phyloP scores from a whole-genome alignment of 2,329 filamentous ascomycete species.

The Saccharata proteae region DNA sequence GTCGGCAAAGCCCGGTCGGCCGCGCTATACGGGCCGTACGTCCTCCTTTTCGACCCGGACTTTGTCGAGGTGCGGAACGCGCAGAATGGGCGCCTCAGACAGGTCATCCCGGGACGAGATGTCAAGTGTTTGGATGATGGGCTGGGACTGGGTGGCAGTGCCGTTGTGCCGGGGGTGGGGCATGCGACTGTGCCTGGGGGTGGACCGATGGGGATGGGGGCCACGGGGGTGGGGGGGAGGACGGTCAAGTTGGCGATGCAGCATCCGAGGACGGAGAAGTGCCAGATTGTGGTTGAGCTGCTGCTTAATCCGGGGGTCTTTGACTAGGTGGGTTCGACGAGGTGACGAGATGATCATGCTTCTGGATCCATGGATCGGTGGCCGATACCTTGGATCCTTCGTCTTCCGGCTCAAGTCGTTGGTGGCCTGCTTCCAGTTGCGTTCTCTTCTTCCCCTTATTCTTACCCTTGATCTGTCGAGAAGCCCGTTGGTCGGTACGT shows the following conservation, averaged over 20 bases:
- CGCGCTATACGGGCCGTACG: conserved; percentile 81
- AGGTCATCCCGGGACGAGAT: conserved; percentile 86
- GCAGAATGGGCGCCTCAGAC: conserved; percentile 82
- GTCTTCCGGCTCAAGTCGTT: too few relatives aligned
- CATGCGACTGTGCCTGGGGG: conserved; percentile 33
- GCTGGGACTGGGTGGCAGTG: conserved; percentile 37
- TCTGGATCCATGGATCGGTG: too few relatives aligned
- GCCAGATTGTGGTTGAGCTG: conserved; percentile 85
- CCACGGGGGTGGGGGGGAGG: conserved; percentile 30
- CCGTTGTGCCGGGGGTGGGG: too few relatives aligned
- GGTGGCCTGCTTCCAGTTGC: too few relatives aligned
- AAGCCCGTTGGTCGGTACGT: too few relatives aligned
- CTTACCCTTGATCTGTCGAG: too few relatives aligned
- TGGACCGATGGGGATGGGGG: conserved; percentile 7
- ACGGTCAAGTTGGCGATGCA: conserved; percentile 93
- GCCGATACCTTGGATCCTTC: too few relatives aligned
- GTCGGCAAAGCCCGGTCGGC: conserved; percentile 84
- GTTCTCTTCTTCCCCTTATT: too few relatives aligned
- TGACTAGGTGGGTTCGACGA: too few relatives aligned
- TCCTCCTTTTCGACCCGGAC: conserved; percentile 87
- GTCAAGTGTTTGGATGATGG: conserved; percentile 77
- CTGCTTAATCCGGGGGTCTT: conserved; percentile 83
- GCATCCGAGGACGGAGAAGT: conserved; percentile 74
- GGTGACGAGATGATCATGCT: too few relatives aligned
- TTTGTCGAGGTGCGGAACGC: conserved; percentile 97